Evolutionary conservation across 306 rosid species (phyloP), one percentile per base, ranked within the genome.

Genomic region (Mucuna pruriens): DNA sequence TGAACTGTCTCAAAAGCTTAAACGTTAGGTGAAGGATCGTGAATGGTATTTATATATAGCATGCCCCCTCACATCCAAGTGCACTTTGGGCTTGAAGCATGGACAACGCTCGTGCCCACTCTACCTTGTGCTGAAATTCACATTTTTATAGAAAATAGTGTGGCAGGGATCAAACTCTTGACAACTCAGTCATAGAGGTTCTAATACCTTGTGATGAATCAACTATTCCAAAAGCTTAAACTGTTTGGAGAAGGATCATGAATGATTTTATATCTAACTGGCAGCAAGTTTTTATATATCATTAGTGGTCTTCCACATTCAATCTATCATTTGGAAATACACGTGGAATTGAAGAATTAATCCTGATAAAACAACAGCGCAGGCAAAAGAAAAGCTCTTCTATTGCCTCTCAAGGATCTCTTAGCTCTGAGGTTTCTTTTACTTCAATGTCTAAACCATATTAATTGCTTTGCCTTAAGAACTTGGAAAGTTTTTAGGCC

Each of bases 311-410:
- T 52, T 65, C 62, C 52, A 39, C 42, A 49, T 10, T 4, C 19
- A 34, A 36, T 34, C 38, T 64, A 48, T 60, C 12, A 11, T 26
- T 12, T 46, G 49, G 36, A 77, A 52, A 52, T 42, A n/a, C 60
- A 12, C 17, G 11, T 73, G 40, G 51, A 83, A 72, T 45, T 66
- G 55, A 67, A 73, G 65, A 73, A 40, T 63, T 54, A 23, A 66
- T 65, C 52, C 66, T 69, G 66, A 57, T 74, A 38, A 55, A 70
- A 63, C 36, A 70, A 29, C 68, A 69, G 13, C 51, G 4, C 54
- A n/a, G 31, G 63, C 44, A 29, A 33, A 76, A 11, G 15, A 58
- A 75, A 58, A 38, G n/a, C 69, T 52, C 83, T 51, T 83, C 44
- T 67, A 42, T 72, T 25, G 62, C n/a, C 11, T 66, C 34, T 40